Evolutionary conservation across 129 eudicot genomes (phyloP).

Genomic region (Pulicaria dysenterica): DNA sequence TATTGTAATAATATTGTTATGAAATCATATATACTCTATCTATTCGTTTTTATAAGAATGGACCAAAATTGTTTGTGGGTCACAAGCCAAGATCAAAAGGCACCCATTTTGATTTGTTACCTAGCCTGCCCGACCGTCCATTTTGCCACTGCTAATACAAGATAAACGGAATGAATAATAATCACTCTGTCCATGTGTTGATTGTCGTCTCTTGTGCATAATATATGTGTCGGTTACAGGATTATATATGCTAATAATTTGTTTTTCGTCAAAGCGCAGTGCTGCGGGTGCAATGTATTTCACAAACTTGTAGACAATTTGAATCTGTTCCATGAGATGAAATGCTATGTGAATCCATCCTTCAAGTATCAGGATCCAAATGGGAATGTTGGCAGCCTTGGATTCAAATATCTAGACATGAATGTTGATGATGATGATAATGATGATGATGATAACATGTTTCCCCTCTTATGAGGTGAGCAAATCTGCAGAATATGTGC

Average conservation of each 20-base stretch:
- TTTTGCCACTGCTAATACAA: no score
- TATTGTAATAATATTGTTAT: no score
- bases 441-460: constrained; percentile 51
- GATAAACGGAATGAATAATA: no score
- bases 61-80: no score
- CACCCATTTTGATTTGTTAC: no score
- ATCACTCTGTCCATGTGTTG: not conserved
- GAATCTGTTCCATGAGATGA: constrained; percentile 82
- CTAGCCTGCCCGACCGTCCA: no score
- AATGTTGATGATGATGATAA: constrained; percentile 42
- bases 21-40: no score
- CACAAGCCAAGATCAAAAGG: no score
- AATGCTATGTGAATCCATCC: constrained; percentile 81
- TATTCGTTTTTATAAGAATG: no score
- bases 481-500: constrained; percentile 19
- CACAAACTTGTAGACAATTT: constrained; percentile 93
- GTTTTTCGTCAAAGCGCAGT: constrained; percentile 42
- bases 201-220: constrained; percentile 4
- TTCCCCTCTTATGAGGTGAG: constrained; percentile 52
- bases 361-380: constrained; percentile 65
- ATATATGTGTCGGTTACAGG: not conserved
- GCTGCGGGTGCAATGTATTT: constrained; percentile 85
- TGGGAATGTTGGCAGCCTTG: constrained; percentile 35
- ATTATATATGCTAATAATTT: not conserved
- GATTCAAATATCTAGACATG: constrained; percentile 67